A percentile compares a stretch with the other conserved stretches of the same genome.
phyloP scores from a whole-genome alignment of 352 stramenopile genomes.

The Pythium pectinolyticum region DNA sequence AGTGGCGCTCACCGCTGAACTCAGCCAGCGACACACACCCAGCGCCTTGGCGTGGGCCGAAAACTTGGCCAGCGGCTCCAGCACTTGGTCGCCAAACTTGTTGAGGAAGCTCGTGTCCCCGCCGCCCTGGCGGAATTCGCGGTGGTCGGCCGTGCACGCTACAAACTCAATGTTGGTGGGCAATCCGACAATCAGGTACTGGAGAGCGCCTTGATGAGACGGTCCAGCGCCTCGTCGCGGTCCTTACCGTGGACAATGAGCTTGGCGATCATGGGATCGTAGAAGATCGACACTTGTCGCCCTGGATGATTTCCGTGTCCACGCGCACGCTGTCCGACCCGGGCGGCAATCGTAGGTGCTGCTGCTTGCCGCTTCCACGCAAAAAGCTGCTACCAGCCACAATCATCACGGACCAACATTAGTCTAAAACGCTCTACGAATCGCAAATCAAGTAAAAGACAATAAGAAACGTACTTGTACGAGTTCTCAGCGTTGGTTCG shows the following conservation, averaged over 20 bases:
- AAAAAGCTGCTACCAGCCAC: slow-evolving; percentile 76
- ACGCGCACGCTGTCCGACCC: slow-evolving; percentile 78
- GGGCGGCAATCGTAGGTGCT: slow-evolving; percentile 77
- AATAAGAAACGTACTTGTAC: slow-evolving; percentile 59
- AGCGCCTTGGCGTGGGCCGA: slow-evolving; percentile 68
- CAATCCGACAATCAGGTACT: slow-evolving; percentile 93
- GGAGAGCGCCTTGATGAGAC: slow-evolving; percentile 82
- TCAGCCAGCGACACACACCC: slow-evolving; percentile 46
- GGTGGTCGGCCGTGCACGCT: slow-evolving; percentile 83
- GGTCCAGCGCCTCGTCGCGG: slow-evolving; percentile 79
- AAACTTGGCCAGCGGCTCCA: slow-evolving; percentile 56
- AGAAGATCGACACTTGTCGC: slow-evolving; percentile 92
- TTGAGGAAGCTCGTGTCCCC: slow-evolving; percentile 94
- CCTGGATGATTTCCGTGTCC: slow-evolving; percentile 88
- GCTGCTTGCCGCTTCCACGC: slow-evolving; percentile 85
- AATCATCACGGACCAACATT: slow-evolving; percentile 34
- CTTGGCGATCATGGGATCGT: slow-evolving; percentile 95
- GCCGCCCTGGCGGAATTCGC: slow-evolving; percentile 86
- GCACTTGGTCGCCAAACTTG: slow-evolving; percentile 86
- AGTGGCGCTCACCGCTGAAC: slow-evolving; percentile 46
- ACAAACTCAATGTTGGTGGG: slow-evolving; percentile 96
- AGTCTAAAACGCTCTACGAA: slow-evolving; percentile 54
- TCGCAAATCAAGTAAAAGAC: not conserved
- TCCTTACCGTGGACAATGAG: slow-evolving; percentile 90
- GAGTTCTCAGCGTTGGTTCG: slow-evolving; percentile 95